Conservation (phyloP, 495 filamentous ascomycete species). For the Evernia prunastri region DNA sequence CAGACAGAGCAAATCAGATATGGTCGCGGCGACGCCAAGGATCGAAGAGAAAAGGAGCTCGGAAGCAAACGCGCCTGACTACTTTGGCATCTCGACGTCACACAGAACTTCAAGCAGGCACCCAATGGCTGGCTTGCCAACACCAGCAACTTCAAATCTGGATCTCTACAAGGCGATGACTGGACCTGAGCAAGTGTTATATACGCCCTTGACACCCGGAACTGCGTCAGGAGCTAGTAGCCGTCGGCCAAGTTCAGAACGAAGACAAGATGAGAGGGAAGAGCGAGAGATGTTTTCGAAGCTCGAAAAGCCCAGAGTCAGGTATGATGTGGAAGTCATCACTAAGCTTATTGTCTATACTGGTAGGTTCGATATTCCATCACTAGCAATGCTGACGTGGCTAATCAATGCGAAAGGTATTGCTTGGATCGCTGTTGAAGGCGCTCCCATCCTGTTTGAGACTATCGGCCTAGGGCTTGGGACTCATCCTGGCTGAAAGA, state of each 20-base stretch:
- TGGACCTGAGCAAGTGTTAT: constrained; percentile 40
- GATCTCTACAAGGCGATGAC: constrained; percentile 66
- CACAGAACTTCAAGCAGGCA: constrained; percentile 10
- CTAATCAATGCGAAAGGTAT: constrained; percentile 50
- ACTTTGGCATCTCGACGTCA: constrained; percentile 19
- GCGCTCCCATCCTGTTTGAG: constrained; percentile 60
- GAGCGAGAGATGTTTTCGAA: constrained; percentile 80
- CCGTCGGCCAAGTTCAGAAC: constrained; percentile 35
- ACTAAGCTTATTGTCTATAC: constrained; percentile 94
- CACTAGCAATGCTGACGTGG: not conserved
- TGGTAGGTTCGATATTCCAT: constrained; percentile 49
- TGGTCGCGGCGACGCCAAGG: not conserved
- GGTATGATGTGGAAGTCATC: constrained; percentile 95
- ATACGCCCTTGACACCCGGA: constrained; percentile 35
- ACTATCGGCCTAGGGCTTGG: constrained; percentile 52
- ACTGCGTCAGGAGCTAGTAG: constrained; percentile 30
- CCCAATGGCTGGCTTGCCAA: constrained; percentile 25
- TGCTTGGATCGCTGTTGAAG: constrained; percentile 64
- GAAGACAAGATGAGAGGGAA: constrained; percentile 47
- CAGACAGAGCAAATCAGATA: constrained; percentile 58
- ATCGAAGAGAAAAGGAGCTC: constrained; percentile 12
- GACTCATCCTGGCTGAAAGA: constrained; percentile 16
- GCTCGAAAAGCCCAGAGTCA: constrained; percentile 78
- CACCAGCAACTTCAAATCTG: constrained; percentile 38
- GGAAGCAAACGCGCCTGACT: constrained; percentile 12